Base-by-base conservation (phyloP, 2,329 filamentous ascomycete species). In the Diaporthe destruens region DNA sequence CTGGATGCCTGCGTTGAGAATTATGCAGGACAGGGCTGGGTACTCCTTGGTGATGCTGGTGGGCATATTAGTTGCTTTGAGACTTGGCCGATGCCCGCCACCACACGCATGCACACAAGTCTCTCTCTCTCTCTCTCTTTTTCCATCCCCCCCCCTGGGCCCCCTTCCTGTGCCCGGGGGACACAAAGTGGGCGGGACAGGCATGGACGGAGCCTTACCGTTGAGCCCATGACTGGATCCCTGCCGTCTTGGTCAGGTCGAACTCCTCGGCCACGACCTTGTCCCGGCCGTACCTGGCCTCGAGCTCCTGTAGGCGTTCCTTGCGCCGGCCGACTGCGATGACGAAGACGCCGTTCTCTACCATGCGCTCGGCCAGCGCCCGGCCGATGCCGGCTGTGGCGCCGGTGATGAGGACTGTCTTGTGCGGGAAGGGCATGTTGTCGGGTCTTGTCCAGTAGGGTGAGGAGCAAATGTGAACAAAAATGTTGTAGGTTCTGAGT, bases 1-100 rank as follows among this genome's bases (percentile, higher is more conserved):
- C 77, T 91, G 88, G 42, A 88, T 82, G 11, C 88, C 89, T 0
- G 89, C 86, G 77, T 90, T 91, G 66, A 91, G 80, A 70, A 91
- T 79, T 34, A 92, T 77, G 75, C 85, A 85, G 79, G 90, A 88
- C 36, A 91, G 84, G 36, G 84, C 80, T 0, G 88, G 86, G 76
- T 88, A 82, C 0, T 71, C 72, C 6, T 75, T 63, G 6, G 77
- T 80, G 69, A 85, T 81, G 14, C 82, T 84, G 42, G 11, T 1
- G 18, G 55, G 49, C n/a, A 25, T 44, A 49, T 56, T 23, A 23
- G n/a, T 25, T 44, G 29, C 39, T 44, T 44, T 5, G 2, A 32
- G 39, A 36, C 49, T 39, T 23, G 42, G 18, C 32, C 44, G 47
- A 53, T 25, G 12, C 12, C 67, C 57, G 11, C 36, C 36, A 29